Conservation (phyloP, 768 basidiomycete genomes). For the Trametes cinnabarina region DNA sequence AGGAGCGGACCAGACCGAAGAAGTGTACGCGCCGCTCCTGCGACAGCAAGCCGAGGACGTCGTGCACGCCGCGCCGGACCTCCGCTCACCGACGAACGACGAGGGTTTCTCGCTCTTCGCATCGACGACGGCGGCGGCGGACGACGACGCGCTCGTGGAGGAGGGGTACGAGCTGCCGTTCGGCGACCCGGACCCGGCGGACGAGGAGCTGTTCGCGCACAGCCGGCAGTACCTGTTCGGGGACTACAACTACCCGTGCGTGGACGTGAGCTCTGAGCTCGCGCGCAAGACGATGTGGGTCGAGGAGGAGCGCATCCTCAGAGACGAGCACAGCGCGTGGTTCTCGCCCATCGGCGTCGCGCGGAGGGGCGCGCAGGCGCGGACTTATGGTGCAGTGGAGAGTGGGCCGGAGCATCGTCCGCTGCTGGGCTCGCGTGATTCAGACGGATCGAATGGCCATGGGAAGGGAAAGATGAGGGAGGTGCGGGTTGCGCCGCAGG, state of each 20-base stretch:
- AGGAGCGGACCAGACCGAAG: slow-evolving; percentile 45
- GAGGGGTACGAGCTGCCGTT: slow-evolving; percentile 66
- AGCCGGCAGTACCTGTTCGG: slow-evolving; percentile 83
- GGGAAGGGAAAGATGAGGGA: slow-evolving; percentile 20
- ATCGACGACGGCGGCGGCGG: too few species aligned
- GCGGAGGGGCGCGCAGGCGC: slow-evolving; percentile 30
- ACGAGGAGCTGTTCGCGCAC: slow-evolving; percentile 75
- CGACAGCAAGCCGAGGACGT: slow-evolving; percentile 58
- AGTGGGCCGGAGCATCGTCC: slow-evolving; percentile 8
- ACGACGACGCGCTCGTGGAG: slow-evolving; percentile 22
- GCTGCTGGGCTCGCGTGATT: slow-evolving; percentile 13
- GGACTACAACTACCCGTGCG: slow-evolving; percentile 86
- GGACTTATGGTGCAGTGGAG: slow-evolving; percentile 51
- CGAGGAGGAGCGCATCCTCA: slow-evolving; percentile 82
- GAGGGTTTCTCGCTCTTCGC: slow-evolving; percentile 19
- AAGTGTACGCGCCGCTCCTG: slow-evolving; percentile 75
- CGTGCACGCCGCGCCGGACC: slow-evolving; percentile 63
- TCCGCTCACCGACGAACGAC: slow-evolving; percentile 33
- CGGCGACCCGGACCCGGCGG: slow-evolving; percentile 61
- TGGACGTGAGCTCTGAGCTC: slow-evolving; percentile 81
- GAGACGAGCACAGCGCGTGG: slow-evolving; percentile 72
- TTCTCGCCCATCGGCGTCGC: slow-evolving; percentile 58
- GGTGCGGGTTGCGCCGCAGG: not conserved
- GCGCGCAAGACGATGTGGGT: slow-evolving; percentile 69
- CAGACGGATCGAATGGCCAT: slow-evolving; percentile 21